Evolutionary conservation across 352 stramenopile species (phyloP).

Genomic region (Phytophthora hibernalis): DNA sequence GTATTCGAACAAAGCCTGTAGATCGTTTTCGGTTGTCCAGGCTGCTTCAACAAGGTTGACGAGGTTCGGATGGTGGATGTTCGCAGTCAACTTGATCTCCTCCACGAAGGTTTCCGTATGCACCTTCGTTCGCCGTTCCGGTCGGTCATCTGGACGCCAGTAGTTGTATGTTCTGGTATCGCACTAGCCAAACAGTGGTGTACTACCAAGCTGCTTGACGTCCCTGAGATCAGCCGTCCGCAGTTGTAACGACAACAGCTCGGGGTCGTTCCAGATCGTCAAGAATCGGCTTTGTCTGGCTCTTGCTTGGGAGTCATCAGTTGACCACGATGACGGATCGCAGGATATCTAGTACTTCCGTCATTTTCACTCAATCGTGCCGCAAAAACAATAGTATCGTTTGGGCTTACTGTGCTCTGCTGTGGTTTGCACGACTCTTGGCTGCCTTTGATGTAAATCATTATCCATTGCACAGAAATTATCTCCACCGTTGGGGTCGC

Average conservation of each 20-base stretch:
- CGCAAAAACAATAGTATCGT: neutral
- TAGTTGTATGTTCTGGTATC: slow-evolving; percentile 27
- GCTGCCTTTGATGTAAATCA: neutral
- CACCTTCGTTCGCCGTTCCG: slow-evolving; percentile 24
- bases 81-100: slow-evolving; percentile 48
- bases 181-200: slow-evolving; percentile 33
- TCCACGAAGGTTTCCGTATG: slow-evolving; percentile 39
- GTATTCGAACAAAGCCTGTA: slow-evolving; percentile 49
- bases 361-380: neutral
- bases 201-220: slow-evolving; percentile 31
- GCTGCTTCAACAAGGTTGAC: slow-evolving; percentile 43
- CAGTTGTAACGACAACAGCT: slow-evolving; percentile 32
- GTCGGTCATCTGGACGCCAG: slow-evolving; percentile 35
- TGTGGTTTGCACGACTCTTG: neutral
- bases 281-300: slow-evolving; percentile 18
- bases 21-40: slow-evolving; percentile 45
- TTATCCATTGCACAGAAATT: neutral
- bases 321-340: neutral
- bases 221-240: slow-evolving; percentile 35
- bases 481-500: neutral
- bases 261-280: slow-evolving; percentile 35
- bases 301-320: slow-evolving; percentile 12
- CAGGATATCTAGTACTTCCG: neutral
- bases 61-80: slow-evolving; percentile 52
- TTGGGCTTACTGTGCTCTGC: neutral